Base-by-base conservation (phyloP, 2,329 filamentous ascomycete genomes). In the Lasiodiplodia theobromae region DNA sequence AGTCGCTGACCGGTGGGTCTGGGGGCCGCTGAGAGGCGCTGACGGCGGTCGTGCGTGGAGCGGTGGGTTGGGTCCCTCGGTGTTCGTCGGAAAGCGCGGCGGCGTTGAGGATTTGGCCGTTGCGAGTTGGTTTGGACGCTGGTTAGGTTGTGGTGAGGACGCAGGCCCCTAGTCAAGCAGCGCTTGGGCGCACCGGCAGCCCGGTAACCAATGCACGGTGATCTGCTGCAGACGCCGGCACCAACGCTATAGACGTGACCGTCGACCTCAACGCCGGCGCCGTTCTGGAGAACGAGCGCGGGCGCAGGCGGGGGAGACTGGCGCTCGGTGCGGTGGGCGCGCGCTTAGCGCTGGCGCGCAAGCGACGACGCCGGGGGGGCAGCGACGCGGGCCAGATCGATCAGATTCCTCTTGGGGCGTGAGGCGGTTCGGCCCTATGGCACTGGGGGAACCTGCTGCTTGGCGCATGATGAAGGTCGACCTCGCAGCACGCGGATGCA, bases 341-440 rank as follows among this genome's bases (percentile, higher is more conserved):
- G 28, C 28, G 28, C 28, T 40, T 40, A 40, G 38, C 38, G 38
- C 38, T 12, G 38, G 11, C 16, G 11, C 38, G 38, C 11, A 14
- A 16, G 28, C 28, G 5, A 28, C 28, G 28, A 6, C 28, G 28
- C 38, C 12, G 4, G 38, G 11, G 11, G 3, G 14, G 14, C 14
- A 40, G 14, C 16, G 14, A 40, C 16, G 40, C 40, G 40, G 18
- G 40, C 25, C 31, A 57, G 54, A 57, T 57, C 54, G 54, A 62
- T 62, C 23, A 6, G 37, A 31, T 49, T 28, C 28, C 28, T 54
- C 40, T 44, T 18, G 40, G 18, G 40, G 40, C 16, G 40, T 65
- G 62, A 65, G 62, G 62, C 62, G 62, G 62, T 65, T 65, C 62
- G 62, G 62, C 62, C 62, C 62, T 65, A 65, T 53, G 25, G 57